A percentile compares a stretch with the other conserved stretches of the same genome.
Evolutionary conservation across 441 rosid species (phyloP).

Genomic region (Syzygium syzygioides): DNA sequence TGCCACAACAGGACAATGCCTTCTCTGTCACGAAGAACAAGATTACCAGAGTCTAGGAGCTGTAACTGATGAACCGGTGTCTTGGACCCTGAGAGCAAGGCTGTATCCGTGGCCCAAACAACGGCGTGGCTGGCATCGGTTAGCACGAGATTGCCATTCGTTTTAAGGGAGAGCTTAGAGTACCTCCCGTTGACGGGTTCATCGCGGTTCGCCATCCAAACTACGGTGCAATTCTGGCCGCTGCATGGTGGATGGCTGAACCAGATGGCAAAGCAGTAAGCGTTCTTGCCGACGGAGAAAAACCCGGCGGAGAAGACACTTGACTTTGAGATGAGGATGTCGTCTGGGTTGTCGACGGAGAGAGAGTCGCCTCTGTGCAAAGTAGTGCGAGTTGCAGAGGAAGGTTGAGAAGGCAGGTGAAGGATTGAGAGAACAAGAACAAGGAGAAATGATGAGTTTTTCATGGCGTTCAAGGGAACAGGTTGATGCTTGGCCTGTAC

Average conservation of each 20-base stretch:
- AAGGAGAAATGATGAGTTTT: not conserved
- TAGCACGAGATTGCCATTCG: not conserved
- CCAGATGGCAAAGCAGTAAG: slow-evolving; percentile 1
- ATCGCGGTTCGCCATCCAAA: not conserved
- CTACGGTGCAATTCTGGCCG: not conserved
- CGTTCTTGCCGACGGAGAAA: not conserved
- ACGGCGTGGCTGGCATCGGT: not conserved
- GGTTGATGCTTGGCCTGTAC: not conserved
- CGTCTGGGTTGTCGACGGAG: not conserved
- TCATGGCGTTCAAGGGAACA: not conserved
- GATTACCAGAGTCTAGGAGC: not conserved
- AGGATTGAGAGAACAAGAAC: not conserved
- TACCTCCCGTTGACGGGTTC: not conserved
- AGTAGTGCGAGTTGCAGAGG: not conserved
- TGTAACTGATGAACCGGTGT: not conserved
- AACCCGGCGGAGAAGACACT: not conserved
- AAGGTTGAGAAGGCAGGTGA: not conserved
- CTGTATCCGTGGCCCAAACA: not conserved
- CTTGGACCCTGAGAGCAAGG: not conserved
- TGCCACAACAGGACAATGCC: not conserved
- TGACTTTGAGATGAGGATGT: not conserved
- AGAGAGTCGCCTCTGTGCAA: not conserved
- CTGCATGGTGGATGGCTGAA: not conserved
- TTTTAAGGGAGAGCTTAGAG: not conserved
- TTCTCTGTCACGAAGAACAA: not conserved